Evolutionary conservation across 148 eudicot species (phyloP).

Genomic region (Linanthus parryae): DNA sequence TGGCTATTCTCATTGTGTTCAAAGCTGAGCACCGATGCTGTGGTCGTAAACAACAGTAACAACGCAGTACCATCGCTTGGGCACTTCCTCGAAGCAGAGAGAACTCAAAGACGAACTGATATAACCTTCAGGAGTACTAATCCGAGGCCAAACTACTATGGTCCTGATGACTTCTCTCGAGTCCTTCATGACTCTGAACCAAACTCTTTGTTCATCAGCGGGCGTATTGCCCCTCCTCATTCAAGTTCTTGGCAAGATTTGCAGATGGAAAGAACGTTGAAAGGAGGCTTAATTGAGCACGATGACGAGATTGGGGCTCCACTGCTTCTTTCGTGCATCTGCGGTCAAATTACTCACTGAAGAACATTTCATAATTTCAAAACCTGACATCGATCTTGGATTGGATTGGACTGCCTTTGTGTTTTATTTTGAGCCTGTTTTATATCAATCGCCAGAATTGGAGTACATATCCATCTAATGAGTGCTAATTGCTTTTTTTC

Average conservation of each 20-base stretch:
- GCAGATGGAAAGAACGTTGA: constrained; percentile 6
- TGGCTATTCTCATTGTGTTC: constrained; percentile 57
- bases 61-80: constrained; percentile 29
- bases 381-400: no score
- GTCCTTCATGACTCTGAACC: constrained; percentile 10
- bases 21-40: constrained; percentile 35
- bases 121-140: constrained; percentile 18
- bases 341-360: constrained; percentile 20
- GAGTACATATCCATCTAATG: no score
- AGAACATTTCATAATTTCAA: no score
- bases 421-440: no score
- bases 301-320: constrained; percentile 21
- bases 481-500: no score
- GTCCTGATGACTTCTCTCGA: constrained; percentile 19
- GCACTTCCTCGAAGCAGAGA: constrained; percentile 44
- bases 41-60: constrained; percentile 11
- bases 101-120: constrained; percentile 36
- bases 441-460: no score
- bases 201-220: constrained; percentile 24
- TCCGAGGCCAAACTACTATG: constrained; percentile 11
- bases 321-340: constrained; percentile 22
- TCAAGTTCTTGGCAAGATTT: constrained; percentile 17
- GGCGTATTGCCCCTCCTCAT: constrained; percentile 28
- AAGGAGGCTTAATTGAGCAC: constrained; percentile 10
- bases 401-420: no score